These are phyloP conservation scores for Juncus inflexus DNA, from an alignment of 176 grass and related monocot species.

Conservation along the genomic window DNA sequence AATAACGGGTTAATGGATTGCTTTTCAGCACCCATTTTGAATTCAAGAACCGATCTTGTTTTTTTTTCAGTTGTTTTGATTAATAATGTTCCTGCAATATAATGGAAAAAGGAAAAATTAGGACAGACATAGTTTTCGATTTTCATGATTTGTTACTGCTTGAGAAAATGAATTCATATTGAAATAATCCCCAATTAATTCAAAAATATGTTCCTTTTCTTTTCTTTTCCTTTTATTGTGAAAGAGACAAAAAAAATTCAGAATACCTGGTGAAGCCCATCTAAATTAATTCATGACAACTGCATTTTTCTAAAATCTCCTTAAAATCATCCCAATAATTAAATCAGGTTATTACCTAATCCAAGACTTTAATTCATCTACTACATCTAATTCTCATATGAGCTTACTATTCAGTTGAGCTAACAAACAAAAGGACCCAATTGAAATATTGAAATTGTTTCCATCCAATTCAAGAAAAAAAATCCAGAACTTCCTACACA, in stretches of 20 bases:
- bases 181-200: background rate
- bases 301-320: background rate
- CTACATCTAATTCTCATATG: background rate
- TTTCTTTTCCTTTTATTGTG: too few relatives aligned
- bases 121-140: background rate
- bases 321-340: too few relatives aligned
- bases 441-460: background rate
- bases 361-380: background rate
- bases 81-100: conserved; percentile 8
- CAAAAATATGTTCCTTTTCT: too few relatives aligned
- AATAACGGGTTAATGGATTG: conserved; percentile 56
- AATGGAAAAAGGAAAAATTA: conserved; percentile 1
- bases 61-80: background rate
- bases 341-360: background rate
- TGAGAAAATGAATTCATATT: background rate
- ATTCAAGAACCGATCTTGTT: too few relatives aligned
- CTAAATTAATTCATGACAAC: too few relatives aligned
- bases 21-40: conserved; percentile 55
- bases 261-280: too few relatives aligned
- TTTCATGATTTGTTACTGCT: background rate
- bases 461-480: background rate
- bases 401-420: background rate
- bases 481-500: background rate
- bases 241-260: too few relatives aligned
- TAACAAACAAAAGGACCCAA: background rate